A percentile compares a stretch with the other conserved stretches of the same genome.
Conservation (phyloP, 2,329 filamentous ascomycete species). For the Paraphoma sp. region DNA sequence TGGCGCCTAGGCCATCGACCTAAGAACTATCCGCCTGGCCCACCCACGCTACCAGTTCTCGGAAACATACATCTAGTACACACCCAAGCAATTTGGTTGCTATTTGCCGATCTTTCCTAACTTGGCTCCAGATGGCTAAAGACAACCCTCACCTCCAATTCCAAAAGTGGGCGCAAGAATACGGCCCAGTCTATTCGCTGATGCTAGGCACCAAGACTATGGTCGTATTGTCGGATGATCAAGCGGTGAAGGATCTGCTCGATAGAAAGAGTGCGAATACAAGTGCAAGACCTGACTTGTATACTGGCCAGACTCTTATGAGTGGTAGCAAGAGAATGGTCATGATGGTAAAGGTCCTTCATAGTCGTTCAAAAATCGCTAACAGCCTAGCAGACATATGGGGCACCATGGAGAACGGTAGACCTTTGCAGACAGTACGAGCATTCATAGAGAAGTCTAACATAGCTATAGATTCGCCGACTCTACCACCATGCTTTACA, state of each 20-base stretch:
- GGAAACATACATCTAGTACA: constrained; percentile 60
- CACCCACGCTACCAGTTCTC: constrained; percentile 57
- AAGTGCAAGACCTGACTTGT: constrained; percentile 49
- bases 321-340: constrained; percentile 6
- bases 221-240: constrained; percentile 55
- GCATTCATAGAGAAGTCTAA: neutral
- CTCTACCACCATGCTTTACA: constrained; percentile 14
- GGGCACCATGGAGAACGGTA: constrained; percentile 2
- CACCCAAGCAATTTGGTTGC: neutral
- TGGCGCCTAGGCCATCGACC: constrained; percentile 31
- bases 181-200: constrained; percentile 60
- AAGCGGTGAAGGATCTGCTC: constrained; percentile 58
- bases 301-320: constrained; percentile 2
- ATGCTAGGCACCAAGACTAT: constrained; percentile 57
- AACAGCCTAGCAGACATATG: neutral
- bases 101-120: neutral
- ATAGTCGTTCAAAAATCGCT: neutral
- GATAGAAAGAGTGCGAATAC: constrained; percentile 58
- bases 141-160: constrained; percentile 55
- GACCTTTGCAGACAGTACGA: neutral
- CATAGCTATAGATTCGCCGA: constrained; percentile 6
- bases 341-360: neutral
- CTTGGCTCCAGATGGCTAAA: constrained; percentile 19
- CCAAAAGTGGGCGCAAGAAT: constrained; percentile 60
- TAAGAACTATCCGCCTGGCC: constrained; percentile 54